phyloP scores from a whole-genome alignment of 140 eudicot genomes.

The Erigeron philadelphicus region DNA sequence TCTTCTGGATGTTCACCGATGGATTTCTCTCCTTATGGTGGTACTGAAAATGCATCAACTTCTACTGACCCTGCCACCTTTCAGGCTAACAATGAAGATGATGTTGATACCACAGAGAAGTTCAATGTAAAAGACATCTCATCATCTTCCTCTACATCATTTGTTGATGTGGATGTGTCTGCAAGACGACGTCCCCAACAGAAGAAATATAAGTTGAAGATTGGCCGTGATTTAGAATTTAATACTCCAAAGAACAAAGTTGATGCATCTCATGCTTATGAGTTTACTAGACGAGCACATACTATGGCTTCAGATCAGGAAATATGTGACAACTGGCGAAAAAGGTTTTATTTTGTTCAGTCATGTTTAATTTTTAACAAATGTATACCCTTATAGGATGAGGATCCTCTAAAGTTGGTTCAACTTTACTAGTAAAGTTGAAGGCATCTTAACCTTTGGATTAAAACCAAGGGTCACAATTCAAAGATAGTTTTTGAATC shows the following conservation, averaged over 20 bases:
- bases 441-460: no score
- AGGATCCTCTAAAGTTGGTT: no score
- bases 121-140: constrained; percentile 18
- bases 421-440: no score
- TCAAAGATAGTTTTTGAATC: no score
- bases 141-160: constrained; percentile 31
- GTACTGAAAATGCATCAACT: constrained; percentile 26
- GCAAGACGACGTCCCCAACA: constrained; percentile 40
- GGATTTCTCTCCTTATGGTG: constrained; percentile 89
- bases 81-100: constrained; percentile 29
- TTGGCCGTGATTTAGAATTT: constrained; percentile 31
- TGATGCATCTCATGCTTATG: constrained; percentile 26
- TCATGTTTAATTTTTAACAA: constrained; percentile 11
- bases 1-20: constrained; percentile 83
- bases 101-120: constrained; percentile 15
- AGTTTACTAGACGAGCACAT: constrained; percentile 28
- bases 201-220: constrained; percentile 65
- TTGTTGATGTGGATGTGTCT: constrained; percentile 38
- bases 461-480: no score
- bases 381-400: background rate
- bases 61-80: constrained; percentile 34
- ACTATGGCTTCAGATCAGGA: constrained; percentile 41
- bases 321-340: constrained; percentile 79
- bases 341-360: constrained; percentile 38
- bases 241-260: constrained; percentile 22